phyloP scores from a whole-genome alignment of 2,329 filamentous ascomycete species.

The Pseudogymnoascus sp. region DNA sequence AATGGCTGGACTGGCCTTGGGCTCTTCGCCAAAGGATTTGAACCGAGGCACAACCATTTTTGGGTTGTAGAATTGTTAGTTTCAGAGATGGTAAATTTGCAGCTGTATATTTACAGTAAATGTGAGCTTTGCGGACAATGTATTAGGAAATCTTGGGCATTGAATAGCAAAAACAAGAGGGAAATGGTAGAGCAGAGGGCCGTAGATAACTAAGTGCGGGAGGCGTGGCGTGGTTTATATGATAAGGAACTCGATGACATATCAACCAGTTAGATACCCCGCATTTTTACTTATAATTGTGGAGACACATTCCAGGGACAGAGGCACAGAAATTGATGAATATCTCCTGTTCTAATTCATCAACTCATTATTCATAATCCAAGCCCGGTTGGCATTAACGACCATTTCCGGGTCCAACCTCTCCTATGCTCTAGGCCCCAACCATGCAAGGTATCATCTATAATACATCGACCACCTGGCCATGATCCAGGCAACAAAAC shows the following conservation, averaged over 20 bases:
- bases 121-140: background rate
- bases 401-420: background rate
- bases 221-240: background rate
- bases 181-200: background rate
- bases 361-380: conserved; percentile 2
- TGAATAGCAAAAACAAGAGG: background rate
- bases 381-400: background rate
- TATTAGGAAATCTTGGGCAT: background rate
- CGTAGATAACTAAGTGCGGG: conserved; percentile 1
- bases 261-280: conserved; percentile 2
- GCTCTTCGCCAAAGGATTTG: background rate
- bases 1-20: background rate
- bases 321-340: background rate
- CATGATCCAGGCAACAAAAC: background rate
- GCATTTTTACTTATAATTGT: conserved; percentile 4
- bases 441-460: background rate
- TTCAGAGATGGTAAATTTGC: background rate
- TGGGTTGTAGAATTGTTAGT: background rate
- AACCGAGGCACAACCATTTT: background rate
- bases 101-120: background rate
- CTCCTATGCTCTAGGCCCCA: background rate
- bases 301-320: background rate
- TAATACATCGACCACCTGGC: background rate
- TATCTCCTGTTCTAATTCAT: conserved; percentile 1
- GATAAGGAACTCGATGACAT: conserved; percentile 1